A percentile compares a stretch with the other conserved stretches of the same genome.
These are phyloP conservation scores for Astrothelium macrocarpum DNA, from an alignment of 495 filamentous ascomycete genomes.

Conservation along the genomic window DNA sequence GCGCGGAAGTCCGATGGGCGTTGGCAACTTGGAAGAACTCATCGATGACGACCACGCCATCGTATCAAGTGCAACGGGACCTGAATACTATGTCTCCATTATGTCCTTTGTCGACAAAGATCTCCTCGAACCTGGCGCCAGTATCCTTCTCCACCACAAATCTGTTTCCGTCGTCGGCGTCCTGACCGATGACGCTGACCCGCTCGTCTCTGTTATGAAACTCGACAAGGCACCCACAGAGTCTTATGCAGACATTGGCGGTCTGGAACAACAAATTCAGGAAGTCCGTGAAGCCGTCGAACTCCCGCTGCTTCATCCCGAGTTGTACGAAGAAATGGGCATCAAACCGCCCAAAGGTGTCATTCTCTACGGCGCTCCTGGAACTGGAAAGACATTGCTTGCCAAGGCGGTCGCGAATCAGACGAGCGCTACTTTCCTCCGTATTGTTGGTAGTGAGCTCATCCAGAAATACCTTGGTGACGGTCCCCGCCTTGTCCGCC, in stretches of 20 bases:
- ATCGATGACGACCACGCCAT: constrained; percentile 99
- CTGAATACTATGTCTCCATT: constrained; percentile 99
- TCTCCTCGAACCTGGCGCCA: constrained; percentile 89
- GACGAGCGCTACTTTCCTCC: constrained; percentile 94
- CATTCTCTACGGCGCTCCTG: constrained; percentile 94
- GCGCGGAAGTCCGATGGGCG: constrained; percentile 97
- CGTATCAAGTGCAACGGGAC: constrained; percentile 91
- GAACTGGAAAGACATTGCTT: constrained; percentile 93
- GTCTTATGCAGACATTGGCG: constrained; percentile 97
- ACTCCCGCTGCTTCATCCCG: constrained; percentile 87
- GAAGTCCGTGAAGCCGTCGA: constrained; percentile 97
- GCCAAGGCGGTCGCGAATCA: constrained; percentile 98
- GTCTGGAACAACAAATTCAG: constrained; percentile 89
- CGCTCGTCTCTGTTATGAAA: constrained; percentile 97
- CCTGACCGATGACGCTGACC: constrained; percentile 92
- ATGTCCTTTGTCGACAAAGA: constrained; percentile 99
- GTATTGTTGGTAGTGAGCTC: constrained; percentile 94
- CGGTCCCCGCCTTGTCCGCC: constrained; percentile 84
- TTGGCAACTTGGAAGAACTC: constrained; percentile 95
- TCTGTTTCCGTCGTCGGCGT: constrained; percentile 96
- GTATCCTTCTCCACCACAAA: constrained; percentile 94
- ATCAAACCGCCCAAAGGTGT: constrained; percentile 99
- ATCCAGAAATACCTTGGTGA: constrained; percentile 99
- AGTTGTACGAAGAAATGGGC: constrained; percentile 99
- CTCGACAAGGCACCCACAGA: constrained; percentile 98